Evolutionary conservation across 2,329 filamentous ascomycete species (phyloP).

Genomic region (Fusarium secorum): DNA sequence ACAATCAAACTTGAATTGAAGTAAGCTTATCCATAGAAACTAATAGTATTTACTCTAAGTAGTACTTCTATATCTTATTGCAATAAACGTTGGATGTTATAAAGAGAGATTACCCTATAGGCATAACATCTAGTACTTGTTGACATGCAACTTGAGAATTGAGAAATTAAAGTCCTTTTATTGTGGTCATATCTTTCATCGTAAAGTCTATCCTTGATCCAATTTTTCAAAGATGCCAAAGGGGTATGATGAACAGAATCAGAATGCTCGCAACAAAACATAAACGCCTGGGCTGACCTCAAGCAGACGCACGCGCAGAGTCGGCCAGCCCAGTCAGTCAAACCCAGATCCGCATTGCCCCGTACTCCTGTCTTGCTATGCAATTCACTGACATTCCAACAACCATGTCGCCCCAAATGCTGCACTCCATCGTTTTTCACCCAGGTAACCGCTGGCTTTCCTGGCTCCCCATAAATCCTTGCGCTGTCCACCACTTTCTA

Average conservation of each 20-base stretch:
- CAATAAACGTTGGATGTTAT: no score
- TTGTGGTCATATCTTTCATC: constrained; percentile 38
- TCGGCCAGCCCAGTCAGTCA: constrained; percentile 24
- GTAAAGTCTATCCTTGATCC: constrained; percentile 41
- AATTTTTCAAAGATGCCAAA: constrained; percentile 41
- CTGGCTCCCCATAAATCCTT: constrained; percentile 32
- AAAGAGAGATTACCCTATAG: constrained; percentile 1
- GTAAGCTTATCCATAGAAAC: rapidly evolving
- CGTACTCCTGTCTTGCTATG: constrained; percentile 44
- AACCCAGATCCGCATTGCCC: constrained; percentile 35
- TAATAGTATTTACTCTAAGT: rapidly evolving
- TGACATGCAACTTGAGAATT: neutral
- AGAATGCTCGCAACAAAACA: constrained; percentile 42
- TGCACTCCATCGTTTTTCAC: constrained; percentile 34
- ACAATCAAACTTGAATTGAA: neutral
- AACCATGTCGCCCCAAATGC: constrained; percentile 41
- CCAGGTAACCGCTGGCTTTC: constrained; percentile 23
- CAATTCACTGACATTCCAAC: constrained; percentile 45
- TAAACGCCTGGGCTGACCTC: constrained; percentile 25
- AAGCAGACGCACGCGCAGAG: constrained; percentile 12
- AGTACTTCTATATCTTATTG: neutral
- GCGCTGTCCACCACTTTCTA: constrained; percentile 5
- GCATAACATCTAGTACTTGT: neutral
- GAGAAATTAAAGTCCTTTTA: constrained; percentile 35
- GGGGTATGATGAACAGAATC: constrained; percentile 44